Base-by-base conservation (phyloP, 1,284 basidiomycete genomes). In the Trametes versicolor region DNA sequence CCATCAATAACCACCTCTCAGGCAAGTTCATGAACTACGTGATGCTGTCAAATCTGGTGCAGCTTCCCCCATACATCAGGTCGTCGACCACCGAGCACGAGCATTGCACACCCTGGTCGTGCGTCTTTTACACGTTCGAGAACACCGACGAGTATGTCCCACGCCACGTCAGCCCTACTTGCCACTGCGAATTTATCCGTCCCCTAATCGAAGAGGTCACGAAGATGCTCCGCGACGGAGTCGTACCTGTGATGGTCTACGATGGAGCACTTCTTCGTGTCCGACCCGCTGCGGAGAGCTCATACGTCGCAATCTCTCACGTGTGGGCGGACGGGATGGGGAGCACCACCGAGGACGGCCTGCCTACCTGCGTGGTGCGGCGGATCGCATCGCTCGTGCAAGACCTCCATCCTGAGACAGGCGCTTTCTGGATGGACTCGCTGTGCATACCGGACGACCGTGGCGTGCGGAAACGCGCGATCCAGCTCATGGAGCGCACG, bases 301-400 rank as follows among this genome's bases (percentile, higher is more conserved):
- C 64, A 10, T 71, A 69, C 32, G 56, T 71, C 47, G 68, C 68
- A 1, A 64, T 71, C 13, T 71, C 68, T 0, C 70, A 71, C 45
- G 70, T 71, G 3, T 71, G 70, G 70, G 64, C 70, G 0, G 68
- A 71, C 27, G 70, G 70, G 1, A 43, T 71, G n/a, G 70, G 70
- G 10, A 71, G 70, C 48, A 66, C 64, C 15, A 63, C 70, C 1
- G 70, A 68, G 21, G 55, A 54, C 6, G 70, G 70, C 5, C 60
- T 71, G 0, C 68, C 70, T 2, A 41, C 48, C 17, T 71, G 70
- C 32, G 58, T 67, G 23, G 41, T 71, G 2, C 0, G 23, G 27
- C 62, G 68, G 4, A 54, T 71, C 34, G 53, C 68, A 12, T 7
- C 6, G 1, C 58, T 66, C 12, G 62, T 49, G 1, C 13, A 32